These are phyloP conservation scores for Populus davidiana DNA, from an alignment of 345 rosid species.

Conservation along the genomic window DNA sequence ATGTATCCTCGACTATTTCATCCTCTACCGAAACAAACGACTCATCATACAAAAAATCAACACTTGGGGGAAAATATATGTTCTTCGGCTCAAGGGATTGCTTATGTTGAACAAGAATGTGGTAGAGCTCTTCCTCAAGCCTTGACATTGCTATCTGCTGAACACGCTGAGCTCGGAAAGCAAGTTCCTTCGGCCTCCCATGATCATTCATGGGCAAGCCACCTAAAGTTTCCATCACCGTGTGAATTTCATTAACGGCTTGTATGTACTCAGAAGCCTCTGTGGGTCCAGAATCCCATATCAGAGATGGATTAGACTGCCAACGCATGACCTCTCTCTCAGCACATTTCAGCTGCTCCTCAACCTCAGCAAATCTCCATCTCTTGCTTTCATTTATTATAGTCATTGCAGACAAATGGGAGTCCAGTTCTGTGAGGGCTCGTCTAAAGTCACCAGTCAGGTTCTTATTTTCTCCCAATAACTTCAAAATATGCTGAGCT, in stretches of 20 bases:
- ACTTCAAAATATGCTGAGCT: constrained; percentile 53
- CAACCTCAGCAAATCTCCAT: constrained; percentile 32
- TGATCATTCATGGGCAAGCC: constrained; percentile 28
- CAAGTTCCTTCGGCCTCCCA: constrained; percentile 43
- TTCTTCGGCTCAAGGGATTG: constrained; percentile 35
- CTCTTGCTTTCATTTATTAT: constrained; percentile 30
- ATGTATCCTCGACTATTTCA: constrained; percentile 34
- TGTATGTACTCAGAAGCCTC: constrained; percentile 48
- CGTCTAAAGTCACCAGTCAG: constrained; percentile 47
- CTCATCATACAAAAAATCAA: constrained; percentile 45
- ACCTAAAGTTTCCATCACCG: constrained; percentile 30
- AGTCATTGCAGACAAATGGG: constrained; percentile 45
- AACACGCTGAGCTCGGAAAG: constrained; percentile 39
- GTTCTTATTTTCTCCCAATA: constrained; percentile 43
- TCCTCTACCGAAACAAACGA: constrained; percentile 61
- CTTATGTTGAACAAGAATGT: constrained; percentile 46
- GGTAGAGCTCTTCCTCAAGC: constrained; percentile 68
- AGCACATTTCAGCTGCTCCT: constrained; percentile 42
- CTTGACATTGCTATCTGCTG: constrained; percentile 68
- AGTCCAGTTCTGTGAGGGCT: constrained; percentile 47
- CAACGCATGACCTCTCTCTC: constrained; percentile 46
- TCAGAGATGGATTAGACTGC: constrained; percentile 42
- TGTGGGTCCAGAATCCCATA: constrained; percentile 51
- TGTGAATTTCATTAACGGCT: constrained; percentile 49
- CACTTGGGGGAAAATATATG: constrained; percentile 37